Base-by-base conservation (phyloP, 129 eudicot species). In the Scalesia atractyloides region DNA sequence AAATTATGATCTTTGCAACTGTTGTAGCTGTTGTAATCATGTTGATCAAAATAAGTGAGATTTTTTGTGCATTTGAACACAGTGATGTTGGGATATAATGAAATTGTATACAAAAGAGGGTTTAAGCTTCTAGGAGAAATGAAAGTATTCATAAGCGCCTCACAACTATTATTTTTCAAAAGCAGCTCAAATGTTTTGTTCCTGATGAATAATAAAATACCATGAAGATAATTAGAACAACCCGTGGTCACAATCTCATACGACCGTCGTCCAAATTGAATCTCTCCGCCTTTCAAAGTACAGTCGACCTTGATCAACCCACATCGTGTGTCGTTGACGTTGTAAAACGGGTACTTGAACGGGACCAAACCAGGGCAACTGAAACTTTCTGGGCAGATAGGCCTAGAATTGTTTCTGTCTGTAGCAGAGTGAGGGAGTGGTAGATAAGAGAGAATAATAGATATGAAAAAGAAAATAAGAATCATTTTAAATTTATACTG, bases 21-120 rank as follows among this genome's bases (percentile, higher is more conserved):
- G 43, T 18, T 5, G 69, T 68, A 10, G 16, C 18, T 56, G 0
- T 17, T 16, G 37, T 57, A 76, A 76, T 15, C 19, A 0, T 9
- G 7, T 66, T n/a, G 22, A 2, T 14, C 2, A 48, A 76, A 76
- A 64, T 64, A 10, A 5, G 1, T 75, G 26, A 17, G 7, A 75
- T 43, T 7, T 24, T 66, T 53, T 53, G 34, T 12, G 58, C 91
- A 86, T 72, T 64, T 74, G 66, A 74, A 83, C 36, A 86, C 3
- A 54, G 76, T 72, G 71, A 83, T 46, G 15, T 1, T 34, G 37
- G 52, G 37, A 18, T 4, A 1, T 15, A 79, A 2, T 6, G 58
- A 34, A 48, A 81, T 37, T 10, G 77, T 64, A 36, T 49, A 73
- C 14, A 77, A 73, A 33, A 83, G 79, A 37, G 81, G 64, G 5